Conservation (phyloP, 2,329 filamentous ascomycete species). For the Hawksworthiomyces lignivorus region DNA sequence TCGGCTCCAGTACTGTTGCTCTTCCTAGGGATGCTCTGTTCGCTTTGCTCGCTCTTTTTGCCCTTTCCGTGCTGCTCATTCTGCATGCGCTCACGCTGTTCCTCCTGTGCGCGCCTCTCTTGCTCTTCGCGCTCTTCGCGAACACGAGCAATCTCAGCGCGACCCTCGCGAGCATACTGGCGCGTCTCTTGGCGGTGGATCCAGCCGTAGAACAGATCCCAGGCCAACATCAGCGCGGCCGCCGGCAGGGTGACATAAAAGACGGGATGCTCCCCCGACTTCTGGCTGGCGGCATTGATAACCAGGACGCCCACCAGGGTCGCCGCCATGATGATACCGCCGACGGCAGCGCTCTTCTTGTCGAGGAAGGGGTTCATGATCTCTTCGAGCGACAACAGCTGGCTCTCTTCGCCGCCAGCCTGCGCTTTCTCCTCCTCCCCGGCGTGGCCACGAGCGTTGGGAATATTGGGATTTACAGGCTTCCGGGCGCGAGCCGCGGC, state of each 20-base stretch:
- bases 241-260: conserved; percentile 64
- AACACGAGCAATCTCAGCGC: conserved; percentile 37
- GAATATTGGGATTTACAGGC: conserved; percentile 67
- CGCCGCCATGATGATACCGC: conserved; percentile 56
- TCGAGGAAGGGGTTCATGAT: conserved; percentile 71
- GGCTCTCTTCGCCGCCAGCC: conserved; percentile 40
- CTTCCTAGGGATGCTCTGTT: no score
- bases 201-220: conserved; percentile 60
- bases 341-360: conserved; percentile 56
- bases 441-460: conserved; percentile 48
- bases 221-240: conserved; percentile 60
- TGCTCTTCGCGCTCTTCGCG: no score
- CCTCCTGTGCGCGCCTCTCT: no score
- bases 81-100: no score
- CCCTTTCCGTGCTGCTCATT: no score
- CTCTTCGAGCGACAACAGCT: conserved; percentile 57
- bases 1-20: no score
- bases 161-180: conserved; percentile 50
- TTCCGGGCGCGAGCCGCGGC: conserved; percentile 45
- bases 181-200: conserved; percentile 53
- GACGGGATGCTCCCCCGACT: conserved; percentile 45
- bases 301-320: conserved; percentile 59
- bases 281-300: conserved; percentile 53
- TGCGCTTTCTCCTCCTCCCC: conserved; percentile 41
- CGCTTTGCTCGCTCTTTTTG: no score